Conservation (phyloP, 176 grass and related monocot species). For the Otatea glauca region DNA sequence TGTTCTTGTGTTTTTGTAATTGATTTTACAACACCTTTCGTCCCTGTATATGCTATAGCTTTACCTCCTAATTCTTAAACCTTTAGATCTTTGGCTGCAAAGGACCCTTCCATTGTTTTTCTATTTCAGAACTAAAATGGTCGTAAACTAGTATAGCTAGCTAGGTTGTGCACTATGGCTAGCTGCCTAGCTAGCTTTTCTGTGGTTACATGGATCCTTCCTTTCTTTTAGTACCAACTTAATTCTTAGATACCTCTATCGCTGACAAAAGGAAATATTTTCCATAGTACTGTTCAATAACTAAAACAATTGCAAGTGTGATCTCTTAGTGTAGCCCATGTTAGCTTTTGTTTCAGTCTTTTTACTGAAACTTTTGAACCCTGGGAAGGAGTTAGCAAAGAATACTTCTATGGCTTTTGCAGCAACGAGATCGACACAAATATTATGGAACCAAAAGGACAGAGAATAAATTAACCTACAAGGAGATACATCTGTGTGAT, state of each 20-base stretch:
- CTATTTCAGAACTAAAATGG: background rate
- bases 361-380: background rate
- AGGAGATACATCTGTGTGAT: background rate
- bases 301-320: no score
- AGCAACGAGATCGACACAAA: background rate
- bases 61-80: no score
- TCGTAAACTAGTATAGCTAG: background rate
- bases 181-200: background rate
- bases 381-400: background rate
- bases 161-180: background rate
- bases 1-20: no score
- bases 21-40: no score
- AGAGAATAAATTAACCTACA: background rate
- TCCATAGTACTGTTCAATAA: no score
- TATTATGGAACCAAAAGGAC: background rate
- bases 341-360: conserved; percentile 15
- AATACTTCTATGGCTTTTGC: conserved; percentile 18
- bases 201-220: conserved; percentile 7
- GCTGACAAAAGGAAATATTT: background rate
- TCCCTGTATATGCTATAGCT: no score
- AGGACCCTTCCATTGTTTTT: background rate
- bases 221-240: background rate
- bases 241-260: background rate
- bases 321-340: background rate
- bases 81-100: background rate